Evolutionary conservation across 192 early-diverging fungal species (phyloP), one percentile per base, ranked within the genome.

Genomic region (Phlyctochytrium bullatum): DNA sequence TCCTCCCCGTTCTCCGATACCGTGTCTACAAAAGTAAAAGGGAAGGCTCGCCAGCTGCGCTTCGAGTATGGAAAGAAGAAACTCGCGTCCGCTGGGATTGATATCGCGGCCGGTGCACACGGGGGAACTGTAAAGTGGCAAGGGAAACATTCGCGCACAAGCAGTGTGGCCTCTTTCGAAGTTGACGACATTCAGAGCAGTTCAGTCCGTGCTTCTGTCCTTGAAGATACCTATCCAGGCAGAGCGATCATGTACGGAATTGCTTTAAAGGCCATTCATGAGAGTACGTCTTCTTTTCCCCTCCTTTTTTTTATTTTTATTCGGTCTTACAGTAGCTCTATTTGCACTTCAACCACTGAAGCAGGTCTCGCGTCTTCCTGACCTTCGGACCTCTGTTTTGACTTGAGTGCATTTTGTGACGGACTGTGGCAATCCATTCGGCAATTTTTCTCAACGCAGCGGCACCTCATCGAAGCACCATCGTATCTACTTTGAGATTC

Each of bases 11-110:
- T 47, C 20, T 47, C 20, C 40, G 40, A 6, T 20, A 20, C 10
- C 40, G 40, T 47, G 40, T 14, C 40, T 6, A 14, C 40, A 47
- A 47, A 6, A 20, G 20, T 47, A 14, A 6, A 20, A 14, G 20
- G 10, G 40, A 6, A 20, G 40, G 10, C 6, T 14, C 40, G 40
- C 6, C 40, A 20, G 40, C 6, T 47, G 10, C 40, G 40, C 58
- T 76, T 67, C 56, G 74, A 71, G 24, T 12, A 63, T 24, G 70
- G 70, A 53, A 66, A 53, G 36, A 65, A 27, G 60, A 65, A 67
- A 34, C 47, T 76, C 14, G 20, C 60, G 30, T 61, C 52, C 23
- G 74, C 61, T 17, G 74, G 74, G 17, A 76, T 76, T 36, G 69
- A 67, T 34, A 64, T 76, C 17, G 24, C 36, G 14, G 64, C 68